Evolutionary conservation across 495 filamentous ascomycete genomes (phyloP).

Genomic region (Penicillium mononematosum): DNA sequence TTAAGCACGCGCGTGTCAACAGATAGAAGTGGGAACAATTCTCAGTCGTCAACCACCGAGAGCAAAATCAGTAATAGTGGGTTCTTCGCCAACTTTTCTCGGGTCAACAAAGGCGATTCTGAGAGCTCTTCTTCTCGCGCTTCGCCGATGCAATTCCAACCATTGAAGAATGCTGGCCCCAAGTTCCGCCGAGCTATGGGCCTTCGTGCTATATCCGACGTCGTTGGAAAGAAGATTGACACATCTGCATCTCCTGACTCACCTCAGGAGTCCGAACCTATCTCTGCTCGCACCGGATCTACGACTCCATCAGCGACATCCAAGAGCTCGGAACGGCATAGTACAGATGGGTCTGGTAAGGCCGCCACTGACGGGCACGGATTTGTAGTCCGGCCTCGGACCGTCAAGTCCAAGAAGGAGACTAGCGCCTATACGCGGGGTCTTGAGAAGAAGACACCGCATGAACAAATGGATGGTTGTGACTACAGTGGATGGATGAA

Average conservation of each 20-base stretch:
- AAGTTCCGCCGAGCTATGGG: constrained; percentile 58
- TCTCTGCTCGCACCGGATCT: constrained; percentile 73
- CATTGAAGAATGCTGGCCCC: constrained; percentile 42
- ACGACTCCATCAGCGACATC: constrained; percentile 81
- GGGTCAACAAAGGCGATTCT: constrained; percentile 43
- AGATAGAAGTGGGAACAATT: constrained; percentile 37
- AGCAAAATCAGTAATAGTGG: constrained; percentile 35
- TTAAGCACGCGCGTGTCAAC: constrained; percentile 42
- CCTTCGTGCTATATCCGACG: constrained; percentile 78
- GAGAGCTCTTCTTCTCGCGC: constrained; percentile 52
- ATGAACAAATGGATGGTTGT: constrained; percentile 79
- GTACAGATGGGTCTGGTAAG: constrained; percentile 61
- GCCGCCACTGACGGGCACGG: constrained; percentile 52
- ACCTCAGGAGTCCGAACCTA: constrained; percentile 67
- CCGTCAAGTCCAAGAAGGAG: constrained; percentile 79
- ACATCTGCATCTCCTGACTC: constrained; percentile 49
- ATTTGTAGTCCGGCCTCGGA: constrained; percentile 44
- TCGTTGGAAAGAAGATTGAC: constrained; percentile 40
- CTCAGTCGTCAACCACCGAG: constrained; percentile 43
- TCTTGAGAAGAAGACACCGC: constrained; percentile 75
- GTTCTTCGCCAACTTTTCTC: constrained; percentile 49
- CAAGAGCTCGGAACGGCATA: constrained; percentile 74
- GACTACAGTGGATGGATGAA: constrained; percentile 99
- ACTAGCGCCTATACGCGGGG: constrained; percentile 92
- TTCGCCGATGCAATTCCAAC: constrained; percentile 45